A percentile compares a stretch with the other conserved stretches of the same genome.
Evolutionary conservation across 768 basidiomycete genomes (phyloP).

Genomic region (Crepidotus variabilis): DNA sequence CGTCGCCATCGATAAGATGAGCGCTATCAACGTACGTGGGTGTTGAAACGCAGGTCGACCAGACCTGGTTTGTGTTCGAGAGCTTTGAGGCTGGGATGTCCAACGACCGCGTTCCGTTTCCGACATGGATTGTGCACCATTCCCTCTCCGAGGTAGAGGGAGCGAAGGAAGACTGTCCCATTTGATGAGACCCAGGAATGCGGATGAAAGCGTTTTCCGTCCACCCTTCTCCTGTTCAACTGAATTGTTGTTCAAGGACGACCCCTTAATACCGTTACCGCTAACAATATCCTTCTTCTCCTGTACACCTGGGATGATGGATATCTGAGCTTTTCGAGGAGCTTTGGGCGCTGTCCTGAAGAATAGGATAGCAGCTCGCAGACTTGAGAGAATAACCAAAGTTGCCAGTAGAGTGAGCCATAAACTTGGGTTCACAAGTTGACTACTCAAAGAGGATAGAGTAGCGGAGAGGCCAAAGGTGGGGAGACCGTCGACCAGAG

Average conservation of each 20-base stretch:
- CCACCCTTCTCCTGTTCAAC: conserved; percentile 1
- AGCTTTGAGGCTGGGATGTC: conserved; percentile 8
- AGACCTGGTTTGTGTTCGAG: conserved; percentile 17
- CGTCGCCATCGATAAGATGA: background rate
- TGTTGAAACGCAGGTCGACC: conserved; percentile 27
- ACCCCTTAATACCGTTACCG: background rate
- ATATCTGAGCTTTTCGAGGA: background rate
- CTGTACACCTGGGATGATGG: conserved; percentile 6
- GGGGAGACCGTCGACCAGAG: conserved; percentile 6
- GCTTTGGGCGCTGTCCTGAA: background rate
- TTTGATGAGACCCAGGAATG: conserved; percentile 23
- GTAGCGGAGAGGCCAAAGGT: background rate
- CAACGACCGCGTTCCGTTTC: conserved; percentile 8
- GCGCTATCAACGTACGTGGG: conserved; percentile 24
- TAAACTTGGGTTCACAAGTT: conserved; percentile 1
- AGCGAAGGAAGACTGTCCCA: conserved; percentile 26
- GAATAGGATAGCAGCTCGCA: conserved; percentile 11
- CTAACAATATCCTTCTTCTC: conserved; percentile 3
- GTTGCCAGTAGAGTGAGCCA: conserved; percentile 11
- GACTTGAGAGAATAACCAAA: conserved; percentile 10
- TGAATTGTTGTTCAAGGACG: background rate
- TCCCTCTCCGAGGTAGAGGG: conserved; percentile 11
- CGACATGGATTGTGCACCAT: conserved; percentile 9
- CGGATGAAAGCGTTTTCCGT: conserved; percentile 3
- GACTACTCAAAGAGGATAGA: conserved; percentile 1